Evolutionary conservation across 352 stramenopile species (phyloP), one percentile per base, ranked within the genome.

Genomic region (Phytophthora rubi): DNA sequence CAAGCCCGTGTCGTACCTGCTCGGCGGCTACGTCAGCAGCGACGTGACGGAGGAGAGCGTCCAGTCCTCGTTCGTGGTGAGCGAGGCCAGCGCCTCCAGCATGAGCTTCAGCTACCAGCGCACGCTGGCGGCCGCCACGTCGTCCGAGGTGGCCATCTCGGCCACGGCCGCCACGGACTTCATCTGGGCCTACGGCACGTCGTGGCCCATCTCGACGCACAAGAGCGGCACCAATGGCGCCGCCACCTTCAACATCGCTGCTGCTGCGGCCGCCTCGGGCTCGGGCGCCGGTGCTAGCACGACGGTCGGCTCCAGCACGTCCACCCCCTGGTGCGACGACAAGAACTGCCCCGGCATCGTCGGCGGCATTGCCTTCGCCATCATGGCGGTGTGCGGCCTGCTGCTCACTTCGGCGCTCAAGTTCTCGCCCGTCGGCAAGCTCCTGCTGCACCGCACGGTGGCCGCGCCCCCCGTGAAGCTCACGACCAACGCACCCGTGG

Each of bases 51-150:
- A 71, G 26, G 76, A 87, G 54, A 77, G 61, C 23, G 71, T 85
- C 62, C 71, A 82, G 55, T 74, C 75, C 28, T 70, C 81, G 45
- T 89, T 85, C 56, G 65, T 79, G 0, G 61, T 82, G 16, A 74
- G 74, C 52, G 53, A 77, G 42, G 57, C 77, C 44, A 81, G 75
- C 53, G 76, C 74, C 1, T 59, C 72, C 23, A 71, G 63, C 37
- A 86, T 91, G 71, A 83, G 74, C 59, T 95, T 92, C 70, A 89
- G 76, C 64, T 93, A 85, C 71, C 83, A 93, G 71, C 84, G 88
- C 30, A 82, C 79, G 42, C 62, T 95, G 21, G 78, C 74, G 9
- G 85, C 82, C 8, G 70, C 76, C 18, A 75, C 80, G 4, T 44
- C 67, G 4, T 79, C 76, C 21, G 83, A 92, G 57, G 75, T 95